Evolutionary conservation across 495 filamentous ascomycete species (phyloP), one percentile per base, ranked within the genome.

Genomic region (Alectoria sarmentosa): DNA sequence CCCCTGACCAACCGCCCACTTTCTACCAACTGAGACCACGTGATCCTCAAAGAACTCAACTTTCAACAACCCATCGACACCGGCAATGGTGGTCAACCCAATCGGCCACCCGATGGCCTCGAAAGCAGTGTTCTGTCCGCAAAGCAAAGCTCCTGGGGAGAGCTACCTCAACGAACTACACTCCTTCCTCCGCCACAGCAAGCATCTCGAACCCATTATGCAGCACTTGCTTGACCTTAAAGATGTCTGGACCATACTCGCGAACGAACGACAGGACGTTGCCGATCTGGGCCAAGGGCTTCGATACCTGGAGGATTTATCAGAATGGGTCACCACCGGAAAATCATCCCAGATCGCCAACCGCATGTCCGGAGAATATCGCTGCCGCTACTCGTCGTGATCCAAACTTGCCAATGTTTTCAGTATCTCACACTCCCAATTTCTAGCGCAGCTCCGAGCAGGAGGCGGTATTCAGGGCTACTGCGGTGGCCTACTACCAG

Each of bases 321-420:
- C 60, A 21, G 63, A 70, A 19, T 70, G 68, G 68, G 60, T 65
- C 42, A 57, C 19, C 13, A 37, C 39, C 41, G 62, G 46, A 17
- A 44, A 42, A 3, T 71, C 65, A 14, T 61, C 55, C 19, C 26
- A 49, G 39, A 56, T 70, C 42, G 55, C 60, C 19, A 64, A 63
- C 28, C 60, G 62, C 4, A 69, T 66, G 70, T 76, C 73, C 3
- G 72, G 69, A 72, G 71, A 19, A 36, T 73, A 11, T 65, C 74
- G 13, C 58, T 75, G 17, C 72, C 72, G 4, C 52, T 73, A 9
- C 65, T 74, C 7, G 65, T 67, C n/a, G 61, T 70, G 3, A 66
- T 74, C 41, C 74, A 76, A 62, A 66, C 69, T 7, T 61, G 61
- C 17, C 74, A 75, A 54, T 76, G 74, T 58, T 69, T 74, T 26